A percentile compares a stretch with the other conserved stretches of the same genome.
Conservation (phyloP, 2,329 filamentous ascomycete genomes). For the Colletotrichum higginsianum region DNA sequence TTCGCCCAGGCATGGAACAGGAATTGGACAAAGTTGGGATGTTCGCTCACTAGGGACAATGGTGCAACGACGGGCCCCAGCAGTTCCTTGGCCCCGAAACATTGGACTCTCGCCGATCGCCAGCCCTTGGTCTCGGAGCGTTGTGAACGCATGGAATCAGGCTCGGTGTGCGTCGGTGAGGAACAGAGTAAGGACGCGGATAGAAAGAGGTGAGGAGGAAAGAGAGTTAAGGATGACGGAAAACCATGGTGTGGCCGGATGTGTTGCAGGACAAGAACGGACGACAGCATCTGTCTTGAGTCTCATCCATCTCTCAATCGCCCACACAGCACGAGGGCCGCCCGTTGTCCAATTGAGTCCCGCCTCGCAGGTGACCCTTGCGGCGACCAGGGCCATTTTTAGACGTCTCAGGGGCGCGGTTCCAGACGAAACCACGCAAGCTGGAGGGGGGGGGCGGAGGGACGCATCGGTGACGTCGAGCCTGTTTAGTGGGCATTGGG, state of each 20-base stretch:
- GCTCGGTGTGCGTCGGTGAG: constrained; percentile 20
- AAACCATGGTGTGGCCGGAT: constrained; percentile 34
- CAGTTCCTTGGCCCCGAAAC: constrained; percentile 25
- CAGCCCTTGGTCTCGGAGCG: not conserved
- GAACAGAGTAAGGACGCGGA: not conserved
- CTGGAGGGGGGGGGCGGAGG: not conserved
- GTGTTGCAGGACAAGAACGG: constrained; percentile 29
- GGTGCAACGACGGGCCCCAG: constrained; percentile 29
- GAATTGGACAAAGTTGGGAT: constrained; percentile 37
- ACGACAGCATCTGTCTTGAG: constrained; percentile 13
- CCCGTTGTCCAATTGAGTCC: not conserved
- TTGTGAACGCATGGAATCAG: constrained; percentile 5
- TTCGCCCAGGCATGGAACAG: constrained; percentile 26
- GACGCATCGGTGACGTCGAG: constrained; percentile 30
- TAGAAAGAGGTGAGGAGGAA: not conserved
- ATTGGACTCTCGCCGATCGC: constrained; percentile 27
- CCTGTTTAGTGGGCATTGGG: constrained; percentile 19
- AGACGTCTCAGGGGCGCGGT: constrained; percentile 38
- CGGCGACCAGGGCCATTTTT: constrained; percentile 26
- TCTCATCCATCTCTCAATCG: not conserved
- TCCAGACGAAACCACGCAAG: constrained; percentile 28
- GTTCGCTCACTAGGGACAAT: constrained; percentile 3
- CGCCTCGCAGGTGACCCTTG: constrained; percentile 4
- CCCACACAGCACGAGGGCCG: not conserved
- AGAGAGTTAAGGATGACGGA: not conserved